Percentiles rank a stretch among this genome's conserved stretches.
Evolutionary conservation across 148 eudicot species (phyloP).

Genomic region (Fagopyrum homotropicum): DNA sequence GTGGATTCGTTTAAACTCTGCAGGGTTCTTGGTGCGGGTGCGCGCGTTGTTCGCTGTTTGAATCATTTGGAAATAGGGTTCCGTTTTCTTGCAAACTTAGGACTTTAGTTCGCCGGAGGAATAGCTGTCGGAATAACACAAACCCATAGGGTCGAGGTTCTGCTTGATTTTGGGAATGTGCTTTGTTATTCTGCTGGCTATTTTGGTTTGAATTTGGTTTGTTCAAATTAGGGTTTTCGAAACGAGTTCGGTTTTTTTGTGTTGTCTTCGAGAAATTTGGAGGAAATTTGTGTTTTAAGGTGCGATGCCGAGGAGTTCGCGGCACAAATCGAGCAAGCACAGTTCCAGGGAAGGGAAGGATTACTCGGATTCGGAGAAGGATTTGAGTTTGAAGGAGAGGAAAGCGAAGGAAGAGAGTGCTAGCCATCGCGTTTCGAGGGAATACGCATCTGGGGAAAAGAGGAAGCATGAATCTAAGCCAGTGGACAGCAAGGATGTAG

Average conservation of each 20-base stretch:
- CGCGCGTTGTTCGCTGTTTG: neutral
- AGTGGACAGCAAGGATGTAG: slow-evolving; percentile 32
- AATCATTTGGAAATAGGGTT: slow-evolving; percentile 10
- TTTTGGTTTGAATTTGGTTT: slow-evolving; percentile 6
- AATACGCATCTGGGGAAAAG: slow-evolving; percentile 56
- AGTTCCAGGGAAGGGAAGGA: slow-evolving; percentile 53
- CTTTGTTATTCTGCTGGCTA: slow-evolving; percentile 15
- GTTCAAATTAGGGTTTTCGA: slow-evolving; percentile 21
- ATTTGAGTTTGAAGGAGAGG: slow-evolving; percentile 51
- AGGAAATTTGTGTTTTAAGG: neutral
- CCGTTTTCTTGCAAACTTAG: neutral
- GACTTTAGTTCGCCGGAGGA: neutral
- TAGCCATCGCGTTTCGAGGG: slow-evolving; percentile 50
- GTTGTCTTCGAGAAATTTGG: neutral
- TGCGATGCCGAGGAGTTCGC: slow-evolving; percentile 81
- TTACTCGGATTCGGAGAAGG: slow-evolving; percentile 74
- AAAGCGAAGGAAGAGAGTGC: slow-evolving; percentile 40
- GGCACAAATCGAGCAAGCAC: slow-evolving; percentile 90
- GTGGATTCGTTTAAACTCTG: neutral
- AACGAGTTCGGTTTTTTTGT: neutral
- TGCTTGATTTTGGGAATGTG: slow-evolving; percentile 15
- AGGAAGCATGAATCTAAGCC: slow-evolving; percentile 41
- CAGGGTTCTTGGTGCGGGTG: slow-evolving; percentile 8
- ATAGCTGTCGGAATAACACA: neutral
- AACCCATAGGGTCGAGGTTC: neutral